Evolutionary conservation across 2,329 filamentous ascomycete genomes (phyloP), one percentile per base, ranked within the genome.

Genomic region (Penicillium frequentans): DNA sequence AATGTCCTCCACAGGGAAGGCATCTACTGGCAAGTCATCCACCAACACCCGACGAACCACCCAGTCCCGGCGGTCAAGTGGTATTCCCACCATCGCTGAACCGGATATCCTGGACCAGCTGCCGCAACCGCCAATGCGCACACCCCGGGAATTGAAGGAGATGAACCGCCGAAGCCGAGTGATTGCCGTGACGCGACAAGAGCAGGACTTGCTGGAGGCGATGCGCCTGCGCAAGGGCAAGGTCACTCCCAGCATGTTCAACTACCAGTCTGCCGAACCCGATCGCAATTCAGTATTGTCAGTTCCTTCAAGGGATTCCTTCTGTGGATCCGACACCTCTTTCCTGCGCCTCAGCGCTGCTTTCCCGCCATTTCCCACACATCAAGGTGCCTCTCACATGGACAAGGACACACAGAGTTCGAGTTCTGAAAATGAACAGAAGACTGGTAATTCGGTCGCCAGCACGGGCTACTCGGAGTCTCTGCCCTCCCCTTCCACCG

Each of bases 141-240:
- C 55, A 10, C 66, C 70, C 2, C 66, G 64, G 29, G 68, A 65
- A 47, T 52, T 57, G 43, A 63, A 67, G 46, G 66, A 73, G 54
- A 61, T 64, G 16, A 72, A 76, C 57, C 68, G 75, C 50, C 72
- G 77, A 58, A 79, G 78, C 57, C 75, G 77, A 43, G 68, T 82
- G 21, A 82, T 84, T 70, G 77, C 79, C 14, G 81, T 84, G 26
- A 84, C 81, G 0, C 72, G 79, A 54, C 81, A 83, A 64, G 81
- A 84, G 67, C 79, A 83, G 58, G 73, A 77, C 42, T 71, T 83
- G 1, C 68, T 84, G 3, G 80, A 81, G 62, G 78, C 80, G 2
- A 77, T 84, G 69, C 73, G 81, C 53, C 70, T 75, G 51, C 80
- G 80, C 48, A 74, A 78, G 60, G 78, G 79, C 49, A 75, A 73